These are phyloP conservation scores for Forsythia suspensa DNA, from an alignment of 257 asterid species.

Conservation along the genomic window DNA sequence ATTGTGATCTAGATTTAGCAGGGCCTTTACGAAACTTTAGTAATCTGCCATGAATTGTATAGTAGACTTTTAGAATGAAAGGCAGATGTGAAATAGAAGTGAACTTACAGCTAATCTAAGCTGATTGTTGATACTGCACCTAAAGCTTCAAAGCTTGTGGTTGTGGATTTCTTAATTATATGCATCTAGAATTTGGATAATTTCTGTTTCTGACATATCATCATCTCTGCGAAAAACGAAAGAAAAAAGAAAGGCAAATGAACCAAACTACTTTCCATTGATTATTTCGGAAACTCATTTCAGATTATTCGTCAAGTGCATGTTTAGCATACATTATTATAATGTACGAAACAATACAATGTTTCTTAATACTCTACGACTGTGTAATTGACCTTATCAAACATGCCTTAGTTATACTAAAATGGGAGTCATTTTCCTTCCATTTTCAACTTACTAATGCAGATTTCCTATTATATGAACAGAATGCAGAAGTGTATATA, in stretches of 20 bases:
- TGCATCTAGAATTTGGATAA: background rate
- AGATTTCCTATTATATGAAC: background rate
- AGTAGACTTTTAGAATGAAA: conserved; percentile 24
- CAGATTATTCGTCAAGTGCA: background rate
- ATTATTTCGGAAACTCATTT: background rate
- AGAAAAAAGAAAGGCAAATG: background rate
- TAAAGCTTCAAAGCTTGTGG: conserved; percentile 9
- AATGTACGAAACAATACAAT: too few relatives aligned
- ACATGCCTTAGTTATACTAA: background rate
- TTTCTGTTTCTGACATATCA: background rate
- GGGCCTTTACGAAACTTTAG: conserved; percentile 22
- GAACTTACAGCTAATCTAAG: background rate
- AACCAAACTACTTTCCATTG: background rate
- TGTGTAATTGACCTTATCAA: too few relatives aligned
- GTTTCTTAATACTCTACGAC: too few relatives aligned
- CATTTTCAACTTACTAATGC: background rate
- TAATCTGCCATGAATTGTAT: conserved; percentile 20
- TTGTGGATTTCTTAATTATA: background rate
- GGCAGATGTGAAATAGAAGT: conserved; percentile 29
- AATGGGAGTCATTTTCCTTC: background rate
- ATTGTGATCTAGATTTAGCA: conserved; percentile 24
- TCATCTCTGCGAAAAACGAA: too few relatives aligned
- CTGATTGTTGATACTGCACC: conserved; percentile 10
- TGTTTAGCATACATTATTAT: too few relatives aligned
- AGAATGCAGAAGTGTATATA: background rate